Percentiles rank a stretch among this genome's conserved stretches.
Conservation (phyloP, 805 yeast species). For the Maudiozyma pseudohumilis region DNA sequence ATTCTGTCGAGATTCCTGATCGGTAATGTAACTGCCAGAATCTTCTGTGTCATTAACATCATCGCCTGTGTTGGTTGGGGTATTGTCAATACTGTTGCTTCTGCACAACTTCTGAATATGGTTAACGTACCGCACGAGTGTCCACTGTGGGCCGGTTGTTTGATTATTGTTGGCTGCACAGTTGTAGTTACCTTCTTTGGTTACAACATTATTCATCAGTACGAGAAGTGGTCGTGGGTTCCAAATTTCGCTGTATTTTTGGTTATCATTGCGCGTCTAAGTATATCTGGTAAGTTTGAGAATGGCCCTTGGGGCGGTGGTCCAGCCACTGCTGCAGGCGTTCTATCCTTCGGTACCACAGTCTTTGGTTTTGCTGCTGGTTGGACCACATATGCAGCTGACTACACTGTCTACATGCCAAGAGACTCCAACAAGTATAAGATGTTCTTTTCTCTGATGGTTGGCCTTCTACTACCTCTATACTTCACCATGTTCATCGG, state of each 20-base stretch:
- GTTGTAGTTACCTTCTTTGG: slow-evolving; percentile 74
- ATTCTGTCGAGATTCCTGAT: slow-evolving; percentile 64
- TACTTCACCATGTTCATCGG: slow-evolving; percentile 69
- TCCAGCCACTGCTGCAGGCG: slow-evolving; percentile 58
- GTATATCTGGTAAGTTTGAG: slow-evolving; percentile 53
- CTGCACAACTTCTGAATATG: slow-evolving; percentile 73
- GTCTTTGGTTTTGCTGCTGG: slow-evolving; percentile 86
- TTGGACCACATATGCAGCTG: slow-evolving; percentile 92
- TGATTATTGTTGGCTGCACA: slow-evolving; percentile 59
- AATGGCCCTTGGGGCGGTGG: slow-evolving; percentile 46
- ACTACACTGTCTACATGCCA: slow-evolving; percentile 82
- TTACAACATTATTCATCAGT: slow-evolving; percentile 67
- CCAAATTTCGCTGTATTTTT: slow-evolving; percentile 66
- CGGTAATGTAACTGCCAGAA: slow-evolving; percentile 66
- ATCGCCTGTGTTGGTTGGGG: slow-evolving; percentile 93
- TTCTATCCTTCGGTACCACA: slow-evolving; percentile 73
- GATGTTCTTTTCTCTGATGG: slow-evolving; percentile 52
- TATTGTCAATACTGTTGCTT: slow-evolving; percentile 81
- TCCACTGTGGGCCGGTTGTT: slow-evolving; percentile 88
- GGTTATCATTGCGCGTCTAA: slow-evolving; percentile 68
- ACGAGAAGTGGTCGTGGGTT: slow-evolving; percentile 82
- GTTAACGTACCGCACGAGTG: slow-evolving; percentile 47
- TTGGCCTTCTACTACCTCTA: slow-evolving; percentile 58
- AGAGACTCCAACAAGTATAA: slow-evolving; percentile 45
- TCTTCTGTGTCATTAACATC: slow-evolving; percentile 67